These are phyloP conservation scores for Gloeopeniophorella convolvens DNA, from an alignment of 768 basidiomycete species.

Conservation along the genomic window DNA sequence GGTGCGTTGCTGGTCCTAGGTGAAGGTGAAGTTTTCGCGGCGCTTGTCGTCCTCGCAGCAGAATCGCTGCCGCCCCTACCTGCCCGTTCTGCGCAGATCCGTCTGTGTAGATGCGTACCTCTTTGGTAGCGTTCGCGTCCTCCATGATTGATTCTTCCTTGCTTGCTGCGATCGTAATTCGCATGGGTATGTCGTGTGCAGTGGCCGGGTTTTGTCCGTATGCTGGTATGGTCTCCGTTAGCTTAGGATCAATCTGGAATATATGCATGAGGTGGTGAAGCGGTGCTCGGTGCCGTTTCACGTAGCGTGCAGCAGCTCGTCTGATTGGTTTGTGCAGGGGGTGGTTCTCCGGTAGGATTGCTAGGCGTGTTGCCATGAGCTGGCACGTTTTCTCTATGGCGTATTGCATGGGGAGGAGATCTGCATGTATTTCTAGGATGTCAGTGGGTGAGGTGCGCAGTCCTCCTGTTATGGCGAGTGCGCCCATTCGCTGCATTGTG, in stretches of 20 bases:
- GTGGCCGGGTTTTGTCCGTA: not conserved
- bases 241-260: not conserved
- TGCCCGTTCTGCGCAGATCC: conserved; percentile 12
- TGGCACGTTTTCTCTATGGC: conserved; percentile 9
- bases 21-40: not conserved
- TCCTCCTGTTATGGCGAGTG: conserved; percentile 21
- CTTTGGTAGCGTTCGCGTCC: not conserved
- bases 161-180: not conserved
- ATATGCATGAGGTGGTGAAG: conserved; percentile 17
- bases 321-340: not conserved
- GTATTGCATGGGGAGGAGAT: conserved; percentile 11
- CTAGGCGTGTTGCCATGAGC: conserved; percentile 6
- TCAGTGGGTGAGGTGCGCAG: conserved; percentile 15
- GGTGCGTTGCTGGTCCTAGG: not conserved
- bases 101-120: conserved; percentile 19
- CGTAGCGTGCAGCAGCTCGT: not conserved
- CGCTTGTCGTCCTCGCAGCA: not conserved
- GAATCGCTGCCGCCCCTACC: not conserved
- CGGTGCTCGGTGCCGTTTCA: not conserved
- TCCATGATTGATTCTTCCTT: not conserved
- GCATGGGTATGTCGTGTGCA: not conserved
- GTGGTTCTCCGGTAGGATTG: conserved; percentile 14
- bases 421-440: conserved; percentile 4
- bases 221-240: conserved; percentile 11
- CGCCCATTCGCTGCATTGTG: conserved; percentile 21